phyloP scores from a whole-genome alignment of 441 rosid genomes.

The Capsella rubella region DNA sequence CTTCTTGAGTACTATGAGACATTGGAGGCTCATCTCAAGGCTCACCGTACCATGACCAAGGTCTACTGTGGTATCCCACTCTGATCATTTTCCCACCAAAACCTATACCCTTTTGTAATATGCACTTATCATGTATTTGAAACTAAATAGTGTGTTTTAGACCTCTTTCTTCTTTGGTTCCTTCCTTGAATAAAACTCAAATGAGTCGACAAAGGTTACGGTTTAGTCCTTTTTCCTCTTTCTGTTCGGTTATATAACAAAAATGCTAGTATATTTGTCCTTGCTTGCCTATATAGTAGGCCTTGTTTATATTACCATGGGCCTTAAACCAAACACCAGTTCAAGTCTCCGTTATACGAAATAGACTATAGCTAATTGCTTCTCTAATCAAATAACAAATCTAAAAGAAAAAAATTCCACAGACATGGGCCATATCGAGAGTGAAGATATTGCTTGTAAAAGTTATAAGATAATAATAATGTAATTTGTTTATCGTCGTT shows the following conservation, averaged over 20 bases:
- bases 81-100: conserved; percentile 13
- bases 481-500: conserved; percentile 26
- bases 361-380: neutral
- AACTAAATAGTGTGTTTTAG: neutral
- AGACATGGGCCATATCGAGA: conserved; percentile 40
- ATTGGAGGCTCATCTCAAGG: conserved; percentile 44
- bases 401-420: conserved; percentile 29
- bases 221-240: too few species aligned
- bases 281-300: neutral
- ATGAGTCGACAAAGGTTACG: too few species aligned
- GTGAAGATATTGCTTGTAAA: conserved; percentile 28
- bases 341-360: conserved; percentile 6
- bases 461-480: conserved; percentile 35
- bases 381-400: conserved; percentile 11
- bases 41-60: conserved; percentile 56
- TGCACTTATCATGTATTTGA: conserved; percentile 1
- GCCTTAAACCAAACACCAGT: neutral
- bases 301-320: conserved; percentile 1
- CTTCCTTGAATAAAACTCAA: conserved; percentile 12
- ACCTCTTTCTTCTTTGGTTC: conserved; percentile 1
- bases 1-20: conserved; percentile 54
- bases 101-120: neutral
- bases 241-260: neutral
- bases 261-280: neutral
- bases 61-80: conserved; percentile 54